phyloP scores from a whole-genome alignment of 73 alveolate species.

The Tetrahymena thermophila region DNA sequence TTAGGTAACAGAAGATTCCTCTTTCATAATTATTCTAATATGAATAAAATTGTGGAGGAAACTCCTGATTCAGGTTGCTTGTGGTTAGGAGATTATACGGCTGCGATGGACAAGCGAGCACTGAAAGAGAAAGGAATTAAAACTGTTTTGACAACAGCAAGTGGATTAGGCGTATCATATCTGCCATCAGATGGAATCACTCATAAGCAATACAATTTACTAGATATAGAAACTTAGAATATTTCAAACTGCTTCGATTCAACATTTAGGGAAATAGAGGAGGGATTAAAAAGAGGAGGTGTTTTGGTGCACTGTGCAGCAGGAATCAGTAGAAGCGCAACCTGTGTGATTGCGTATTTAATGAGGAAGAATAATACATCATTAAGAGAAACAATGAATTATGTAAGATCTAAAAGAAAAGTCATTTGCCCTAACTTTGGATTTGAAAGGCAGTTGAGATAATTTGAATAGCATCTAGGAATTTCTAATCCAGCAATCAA shows the following conservation, averaged over 20 bases:
- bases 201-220: neutral
- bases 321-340: constrained; percentile 87
- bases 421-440: constrained; percentile 86
- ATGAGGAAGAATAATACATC: constrained; percentile 72
- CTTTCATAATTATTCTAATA: neutral
- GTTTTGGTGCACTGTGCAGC: constrained; percentile 84
- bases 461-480: constrained; percentile 57
- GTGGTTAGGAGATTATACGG: neutral
- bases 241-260: constrained; percentile 51
- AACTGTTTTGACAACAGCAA: neutral
- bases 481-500: neutral
- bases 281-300: constrained; percentile 53
- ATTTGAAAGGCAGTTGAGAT: constrained; percentile 64
- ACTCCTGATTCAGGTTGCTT: neutral
- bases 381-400: constrained; percentile 62
- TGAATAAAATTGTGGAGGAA: neutral
- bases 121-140: neutral
- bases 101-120: neutral
- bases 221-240: constrained; percentile 51
- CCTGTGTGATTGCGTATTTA: constrained; percentile 83
- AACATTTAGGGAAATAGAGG: constrained; percentile 36
- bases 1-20: neutral
- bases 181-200: neutral
- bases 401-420: constrained; percentile 68
- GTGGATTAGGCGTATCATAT: neutral